Evolutionary conservation across 306 rosid genomes (phyloP), one percentile per base, ranked within the genome.

Genomic region (Malus orientalis): DNA sequence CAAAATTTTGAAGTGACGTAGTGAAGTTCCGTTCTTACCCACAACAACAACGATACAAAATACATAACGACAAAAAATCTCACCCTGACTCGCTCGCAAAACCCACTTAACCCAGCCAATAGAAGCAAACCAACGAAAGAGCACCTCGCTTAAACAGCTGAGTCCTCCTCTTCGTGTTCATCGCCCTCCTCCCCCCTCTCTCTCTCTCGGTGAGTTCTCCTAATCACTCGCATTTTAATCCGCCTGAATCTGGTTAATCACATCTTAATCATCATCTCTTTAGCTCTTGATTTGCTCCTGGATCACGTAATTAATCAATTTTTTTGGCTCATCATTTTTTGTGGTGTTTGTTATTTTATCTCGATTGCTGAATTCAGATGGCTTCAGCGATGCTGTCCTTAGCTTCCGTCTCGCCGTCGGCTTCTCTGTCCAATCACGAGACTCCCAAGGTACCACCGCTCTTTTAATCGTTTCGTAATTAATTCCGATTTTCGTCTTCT

Each of bases 321-420:
- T 9, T 9, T 42, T 45, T 20, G 20, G 6, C 30, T 18, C 18
- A 2, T 12, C 67, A 25, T 12, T 32, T 72, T 72, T 71, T 9
- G 19, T 19, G 29, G 14, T 12, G 18, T 33, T 36, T 20, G 33
- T 63, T 27, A 55, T 68, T 19, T 9, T 51, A 3, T 54, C 19
- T 51, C 15, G 33, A 18, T 49, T 61, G 45, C 27, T 6, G 42
- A 55, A 11, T 44, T 44, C 83, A 74, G 81, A 86, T 88, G 89
- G 87, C 96, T 63, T 89, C 98, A 20, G 75, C 93, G 8, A 11
- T 90, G 74, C 86, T 92, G 38, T 84, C 95, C 4, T 15, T 84
- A 22, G 88, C 88, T 80, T 87, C 88, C 8, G 67, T 82, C 15
- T 61, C 84, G 51, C 80, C 87, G 19, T 84, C 88, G 30, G 81